Percentiles rank a stretch among this genome's conserved stretches.
Evolutionary conservation across 306 rosid genomes (phyloP).

Genomic region (Cucumis melo): DNA sequence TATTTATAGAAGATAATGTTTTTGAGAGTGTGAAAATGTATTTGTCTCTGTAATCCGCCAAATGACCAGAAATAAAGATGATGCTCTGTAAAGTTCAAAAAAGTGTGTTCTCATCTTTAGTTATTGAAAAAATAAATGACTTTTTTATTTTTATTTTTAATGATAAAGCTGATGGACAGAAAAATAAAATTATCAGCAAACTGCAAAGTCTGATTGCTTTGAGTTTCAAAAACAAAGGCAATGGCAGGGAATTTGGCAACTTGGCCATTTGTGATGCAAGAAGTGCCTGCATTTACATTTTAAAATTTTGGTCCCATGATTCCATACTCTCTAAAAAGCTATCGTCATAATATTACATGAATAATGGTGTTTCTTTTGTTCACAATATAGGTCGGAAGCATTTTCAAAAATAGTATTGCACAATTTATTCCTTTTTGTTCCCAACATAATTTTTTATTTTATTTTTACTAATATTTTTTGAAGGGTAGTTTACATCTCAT

Average conservation of each 20-base stretch:
- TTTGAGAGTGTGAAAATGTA: neutral
- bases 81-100: neutral
- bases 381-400: too few species aligned
- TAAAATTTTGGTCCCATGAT: too few species aligned
- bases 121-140: neutral
- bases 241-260: neutral
- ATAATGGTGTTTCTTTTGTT: too few species aligned
- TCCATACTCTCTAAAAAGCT: too few species aligned
- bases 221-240: neutral
- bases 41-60: neutral
- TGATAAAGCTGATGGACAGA: too few species aligned
- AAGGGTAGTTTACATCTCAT: too few species aligned
- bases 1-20: neutral
- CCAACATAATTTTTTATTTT: too few species aligned
- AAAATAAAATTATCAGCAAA: neutral
- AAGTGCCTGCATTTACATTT: neutral
- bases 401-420: too few species aligned
- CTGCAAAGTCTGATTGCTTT: neutral
- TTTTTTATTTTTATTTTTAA: neutral
- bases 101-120: neutral
- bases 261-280: neutral
- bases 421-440: too few species aligned
- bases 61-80: neutral
- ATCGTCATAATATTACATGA: too few species aligned
- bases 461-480: too few species aligned